Base-by-base conservation (phyloP, 2,329 filamentous ascomycete species). In the Cytospora paraplurivora region DNA sequence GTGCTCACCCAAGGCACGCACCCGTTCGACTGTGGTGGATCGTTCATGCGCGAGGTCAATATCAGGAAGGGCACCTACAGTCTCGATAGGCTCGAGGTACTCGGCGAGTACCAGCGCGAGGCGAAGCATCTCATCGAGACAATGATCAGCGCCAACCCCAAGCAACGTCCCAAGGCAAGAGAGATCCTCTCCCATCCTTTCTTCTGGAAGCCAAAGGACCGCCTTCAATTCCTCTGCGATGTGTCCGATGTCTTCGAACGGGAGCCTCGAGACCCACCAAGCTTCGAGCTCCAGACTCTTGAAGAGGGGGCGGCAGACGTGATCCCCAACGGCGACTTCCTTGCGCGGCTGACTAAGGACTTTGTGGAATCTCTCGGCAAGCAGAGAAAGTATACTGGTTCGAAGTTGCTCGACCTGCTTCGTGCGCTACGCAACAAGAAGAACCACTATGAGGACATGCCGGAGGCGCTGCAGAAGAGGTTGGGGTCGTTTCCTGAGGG, bases 371-470 rank as follows among this genome's bases (percentile, higher is more conserved):
- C 89, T 2, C 82, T 98, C 7, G 93, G 93, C 64, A 97, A 96
- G 77, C 94, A 98, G 77, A 86, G 94, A 72, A 97, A 97, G 76
- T 99, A 99, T 76, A 95, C 90, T 0, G 93, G 93, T 0, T 84
- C 86, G 1, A 85, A 87, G 54, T 85, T 99, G 73, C 78, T 99
- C 61, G 95, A 99, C 76, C 81, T 99, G 27, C 79, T 99, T 21
- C 85, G 95, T 1, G 95, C 94, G 1, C 79, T 99, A 62, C 84
- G 95, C 32, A 99, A 99, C 77, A 99, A 99, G 84, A 91, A 91
- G 71, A 97, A 98, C 68, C 95, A 99, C 73, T 99, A 97, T 74
- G 93, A 97, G 72, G 95, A 99, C 74, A 94, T 99, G 91, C 85
- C 91, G 7, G 90, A 93, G 15, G 79, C 86, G 56, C 84, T 97